Evolutionary conservation across 148 eudicot genomes (phyloP).

Genomic region (Polygonum maritimum): DNA sequence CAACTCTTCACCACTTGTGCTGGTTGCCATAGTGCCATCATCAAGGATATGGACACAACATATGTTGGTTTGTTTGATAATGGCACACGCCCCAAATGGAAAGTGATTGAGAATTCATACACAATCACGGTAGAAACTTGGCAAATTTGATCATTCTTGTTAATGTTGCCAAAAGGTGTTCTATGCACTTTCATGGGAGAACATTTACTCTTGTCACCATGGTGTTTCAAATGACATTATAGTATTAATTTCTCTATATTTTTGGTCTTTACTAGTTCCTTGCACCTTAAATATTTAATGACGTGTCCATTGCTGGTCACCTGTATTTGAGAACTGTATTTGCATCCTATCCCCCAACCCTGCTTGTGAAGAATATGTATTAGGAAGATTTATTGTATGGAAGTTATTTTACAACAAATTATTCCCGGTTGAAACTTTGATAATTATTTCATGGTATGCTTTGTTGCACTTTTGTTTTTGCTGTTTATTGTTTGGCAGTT

Average conservation of each 20-base stretch:
- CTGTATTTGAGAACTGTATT: neutral
- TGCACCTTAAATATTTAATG: neutral
- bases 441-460: neutral
- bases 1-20: neutral
- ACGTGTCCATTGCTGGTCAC: constrained; percentile 6
- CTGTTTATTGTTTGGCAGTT: neutral
- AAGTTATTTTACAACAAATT: neutral
- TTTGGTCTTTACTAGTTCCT: neutral
- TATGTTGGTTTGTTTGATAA: neutral
- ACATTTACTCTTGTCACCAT: neutral
- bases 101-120: neutral
- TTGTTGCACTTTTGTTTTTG: neutral
- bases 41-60: neutral
- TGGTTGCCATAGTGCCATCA: neutral
- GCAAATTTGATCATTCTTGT: neutral
- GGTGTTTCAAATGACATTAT: neutral
- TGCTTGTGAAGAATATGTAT: constrained; percentile 1
- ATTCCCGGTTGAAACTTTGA: neutral
- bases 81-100: neutral
- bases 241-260: neutral
- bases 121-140: neutral
- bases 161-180: neutral
- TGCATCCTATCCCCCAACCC: neutral
- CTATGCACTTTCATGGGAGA: neutral
- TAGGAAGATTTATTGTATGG: neutral